Conservation (phyloP, 2,329 filamentous ascomycete genomes). For the Diaporthe ampelina region DNA sequence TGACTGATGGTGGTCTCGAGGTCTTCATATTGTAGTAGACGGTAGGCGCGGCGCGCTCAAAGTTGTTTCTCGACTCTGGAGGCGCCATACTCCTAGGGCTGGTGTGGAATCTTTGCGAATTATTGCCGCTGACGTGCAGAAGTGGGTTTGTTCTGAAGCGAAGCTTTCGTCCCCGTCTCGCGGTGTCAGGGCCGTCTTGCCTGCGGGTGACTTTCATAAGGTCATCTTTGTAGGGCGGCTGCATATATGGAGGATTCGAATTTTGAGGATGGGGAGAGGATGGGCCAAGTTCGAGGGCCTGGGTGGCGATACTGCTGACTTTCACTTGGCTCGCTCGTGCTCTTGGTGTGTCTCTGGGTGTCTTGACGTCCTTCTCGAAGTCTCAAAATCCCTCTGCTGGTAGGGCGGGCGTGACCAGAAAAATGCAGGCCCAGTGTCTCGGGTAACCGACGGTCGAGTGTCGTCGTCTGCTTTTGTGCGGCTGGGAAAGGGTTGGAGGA, state of each 20-base stretch:
- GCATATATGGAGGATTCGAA: constrained; percentile 10
- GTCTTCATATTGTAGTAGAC: constrained; percentile 64
- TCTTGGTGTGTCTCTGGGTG: neutral
- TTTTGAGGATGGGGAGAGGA: neutral
- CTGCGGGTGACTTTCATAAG: constrained; percentile 34
- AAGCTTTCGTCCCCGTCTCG: constrained; percentile 31
- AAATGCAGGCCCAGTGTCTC: constrained; percentile 2
- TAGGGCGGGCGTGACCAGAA: constrained; percentile 9
- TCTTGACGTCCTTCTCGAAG: neutral
- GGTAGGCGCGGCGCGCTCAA: constrained; percentile 46
- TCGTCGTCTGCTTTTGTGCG: neutral
- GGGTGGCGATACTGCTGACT: constrained; percentile 15
- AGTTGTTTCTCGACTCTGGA: constrained; percentile 49
- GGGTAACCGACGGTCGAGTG: neutral
- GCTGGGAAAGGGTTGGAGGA: constrained; percentile 1
- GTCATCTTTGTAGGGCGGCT: constrained; percentile 30
- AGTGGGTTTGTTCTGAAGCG: constrained; percentile 31
- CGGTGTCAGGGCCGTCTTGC: constrained; percentile 35
- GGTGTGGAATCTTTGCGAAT: neutral
- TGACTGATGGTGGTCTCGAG: constrained; percentile 52
- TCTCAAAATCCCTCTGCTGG: neutral
- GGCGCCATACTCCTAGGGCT: constrained; percentile 42
- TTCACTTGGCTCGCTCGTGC: neutral
- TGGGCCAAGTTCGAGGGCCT: neutral
- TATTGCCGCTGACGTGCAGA: constrained; percentile 27